Evolutionary conservation across 202 grass and related monocot species (phyloP).

Genomic region (Musa balbisiana): DNA sequence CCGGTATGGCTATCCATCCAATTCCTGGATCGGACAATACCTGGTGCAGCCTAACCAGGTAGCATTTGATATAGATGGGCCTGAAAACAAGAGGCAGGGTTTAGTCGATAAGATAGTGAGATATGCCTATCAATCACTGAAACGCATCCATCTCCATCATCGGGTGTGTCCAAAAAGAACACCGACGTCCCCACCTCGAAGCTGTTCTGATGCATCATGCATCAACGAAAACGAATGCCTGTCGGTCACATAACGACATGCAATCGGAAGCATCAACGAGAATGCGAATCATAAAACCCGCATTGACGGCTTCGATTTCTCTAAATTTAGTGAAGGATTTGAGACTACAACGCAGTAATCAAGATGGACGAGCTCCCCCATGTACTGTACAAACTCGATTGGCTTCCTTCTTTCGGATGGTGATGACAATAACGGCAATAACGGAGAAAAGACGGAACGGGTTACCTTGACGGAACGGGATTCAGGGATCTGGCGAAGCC

Average conservation of each 20-base stretch:
- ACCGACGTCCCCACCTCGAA: not conserved
- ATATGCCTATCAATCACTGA: not conserved
- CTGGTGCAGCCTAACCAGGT: too few relatives aligned
- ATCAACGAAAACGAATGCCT: too few relatives aligned
- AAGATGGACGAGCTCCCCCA: not conserved
- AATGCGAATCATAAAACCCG: not conserved
- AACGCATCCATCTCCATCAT: not conserved
- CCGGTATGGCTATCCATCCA: too few relatives aligned
- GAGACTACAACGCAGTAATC: not conserved
- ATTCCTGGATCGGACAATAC: too few relatives aligned
- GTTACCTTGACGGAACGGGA: slow-evolving; percentile 22
- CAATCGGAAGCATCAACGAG: not conserved
- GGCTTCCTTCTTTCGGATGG: not conserved
- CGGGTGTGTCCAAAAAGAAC: not conserved
- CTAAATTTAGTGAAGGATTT: not conserved
- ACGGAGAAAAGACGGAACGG: not conserved
- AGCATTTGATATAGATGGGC: too few relatives aligned
- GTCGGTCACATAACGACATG: not conserved
- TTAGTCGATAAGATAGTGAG: not conserved
- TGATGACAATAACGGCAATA: not conserved
- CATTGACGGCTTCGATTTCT: not conserved
- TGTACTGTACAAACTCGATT: not conserved
- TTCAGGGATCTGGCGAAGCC: slow-evolving; percentile 25
- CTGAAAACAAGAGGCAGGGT: not conserved
- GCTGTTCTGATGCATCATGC: not conserved